Evolutionary conservation across 352 stramenopile genomes (phyloP), one percentile per base, ranked within the genome.

Genomic region (Aphanomyces astaci): DNA sequence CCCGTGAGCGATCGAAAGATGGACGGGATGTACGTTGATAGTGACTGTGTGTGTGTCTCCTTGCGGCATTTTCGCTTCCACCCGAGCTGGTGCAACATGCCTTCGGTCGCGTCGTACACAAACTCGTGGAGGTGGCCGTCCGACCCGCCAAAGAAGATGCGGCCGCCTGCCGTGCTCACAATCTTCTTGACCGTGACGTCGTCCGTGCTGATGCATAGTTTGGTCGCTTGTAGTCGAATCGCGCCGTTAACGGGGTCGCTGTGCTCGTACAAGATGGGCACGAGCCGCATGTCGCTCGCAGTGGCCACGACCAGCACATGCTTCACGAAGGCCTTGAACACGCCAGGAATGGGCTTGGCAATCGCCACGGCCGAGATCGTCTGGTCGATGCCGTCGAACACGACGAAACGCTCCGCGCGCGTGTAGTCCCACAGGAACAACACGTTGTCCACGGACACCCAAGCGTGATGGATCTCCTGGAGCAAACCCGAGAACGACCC

Each of bases 381-480:
- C 71, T 98, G 93, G 62, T 95, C 83, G 65, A 91, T 92, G 31
- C 87, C 77, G 64, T 92, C 78, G 71, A 96, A 98, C 25, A 86
- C 80, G n/a, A 78, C 87, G 63, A 96, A 97, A 53, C 81, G 81
- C 15, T 78, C 84, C 43, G 78, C 78, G 39, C 88, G 73, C 2
- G 76, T 78, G 79, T 98, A 98, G 67, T 90, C 92, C 95, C 96
- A 99, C 11, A 99, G 77, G 68, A 97, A 98, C 17, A 99, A 76
- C 0, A 83, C 84, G 40, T 95, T 82, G 76, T 98, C 96, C 25
- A 98, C 83, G n/a, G 81, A 96, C 60, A 97, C 90, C 96, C 96
- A 99, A 28, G 90, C 95, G 49, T 96, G 80, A 74, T 95, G 75
- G 10, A 96, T 87, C 30, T 94, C 78, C 15, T 90, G 81, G 43